Percentiles rank a stretch among this genome's conserved stretches.
phyloP scores from a whole-genome alignment of 169 alveolate genomes.

The Pseudocohnilembus persalinus region DNA sequence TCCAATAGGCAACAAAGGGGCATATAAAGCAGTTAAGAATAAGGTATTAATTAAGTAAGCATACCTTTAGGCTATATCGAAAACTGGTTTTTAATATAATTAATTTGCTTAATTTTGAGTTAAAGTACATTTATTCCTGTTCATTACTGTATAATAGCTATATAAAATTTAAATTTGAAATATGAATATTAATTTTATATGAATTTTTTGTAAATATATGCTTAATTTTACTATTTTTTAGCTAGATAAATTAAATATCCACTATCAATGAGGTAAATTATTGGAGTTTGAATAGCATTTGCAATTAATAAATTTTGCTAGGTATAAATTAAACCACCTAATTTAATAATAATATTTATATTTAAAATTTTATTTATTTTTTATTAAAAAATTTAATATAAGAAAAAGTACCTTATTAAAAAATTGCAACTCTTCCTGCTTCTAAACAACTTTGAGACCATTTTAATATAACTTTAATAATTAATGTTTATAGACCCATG shows the following conservation, averaged over 20 bases:
- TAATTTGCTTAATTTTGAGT: background rate
- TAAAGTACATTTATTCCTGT: background rate
- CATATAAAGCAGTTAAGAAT: background rate
- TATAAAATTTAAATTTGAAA: no score
- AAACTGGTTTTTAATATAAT: background rate
- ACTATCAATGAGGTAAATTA: background rate
- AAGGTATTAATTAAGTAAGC: background rate
- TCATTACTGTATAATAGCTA: background rate
- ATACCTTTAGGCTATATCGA: background rate
- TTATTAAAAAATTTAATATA: no score
- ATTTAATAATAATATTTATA: no score
- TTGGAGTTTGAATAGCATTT: background rate
- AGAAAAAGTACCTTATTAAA: background rate
- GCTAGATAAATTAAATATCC: background rate
- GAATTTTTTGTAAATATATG: no score
- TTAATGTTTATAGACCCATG: background rate
- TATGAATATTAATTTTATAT: no score
- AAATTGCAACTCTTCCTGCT: background rate
- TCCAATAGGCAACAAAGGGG: background rate
- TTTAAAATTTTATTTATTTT: no score
- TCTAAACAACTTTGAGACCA: background rate
- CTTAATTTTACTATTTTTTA: no score
- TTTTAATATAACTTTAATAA: no score
- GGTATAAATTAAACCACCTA: background rate
- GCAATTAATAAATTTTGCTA: no score